Evolutionary conservation across 805 yeast species (phyloP).

Genomic region (Komagataella ulmi): DNA sequence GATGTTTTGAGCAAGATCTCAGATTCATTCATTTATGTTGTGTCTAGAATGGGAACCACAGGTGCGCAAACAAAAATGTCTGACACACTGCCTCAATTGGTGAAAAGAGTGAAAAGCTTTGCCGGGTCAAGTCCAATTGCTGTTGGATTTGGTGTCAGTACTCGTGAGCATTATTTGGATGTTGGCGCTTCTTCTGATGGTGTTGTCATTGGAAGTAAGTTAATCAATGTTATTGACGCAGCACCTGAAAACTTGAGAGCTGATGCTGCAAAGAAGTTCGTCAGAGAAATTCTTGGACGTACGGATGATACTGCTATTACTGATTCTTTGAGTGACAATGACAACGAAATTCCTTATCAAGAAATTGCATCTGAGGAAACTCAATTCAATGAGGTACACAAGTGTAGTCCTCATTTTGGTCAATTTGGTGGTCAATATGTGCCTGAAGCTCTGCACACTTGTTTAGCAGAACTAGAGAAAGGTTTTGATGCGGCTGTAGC

Average conservation of each 20-base stretch:
- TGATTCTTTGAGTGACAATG: background rate
- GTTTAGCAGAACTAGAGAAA: slow-evolving; percentile 76
- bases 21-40: slow-evolving; percentile 92
- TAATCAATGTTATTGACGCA: slow-evolving; percentile 61
- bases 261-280: slow-evolving; percentile 52
- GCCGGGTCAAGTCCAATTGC: slow-evolving; percentile 71
- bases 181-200: slow-evolving; percentile 85
- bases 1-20: slow-evolving; percentile 71
- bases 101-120: slow-evolving; percentile 61
- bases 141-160: slow-evolving; percentile 94
- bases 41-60: slow-evolving; percentile 95
- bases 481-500: slow-evolving; percentile 83
- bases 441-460: slow-evolving; percentile 90
- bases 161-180: slow-evolving; percentile 74
- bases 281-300: slow-evolving; percentile 42
- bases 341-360: background rate
- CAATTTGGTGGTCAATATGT: slow-evolving; percentile 98
- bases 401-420: slow-evolving; percentile 73
- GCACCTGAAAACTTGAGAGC: slow-evolving; percentile 41
- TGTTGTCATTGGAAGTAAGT: slow-evolving; percentile 88
- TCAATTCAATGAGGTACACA: slow-evolving; percentile 44
- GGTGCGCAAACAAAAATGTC: slow-evolving; percentile 69
- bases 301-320: background rate
- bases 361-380: slow-evolving; percentile 9
- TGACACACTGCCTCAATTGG: slow-evolving; percentile 48